phyloP scores from a whole-genome alignment of 352 stramenopile species.

The Thraustochytrium sp. region DNA sequence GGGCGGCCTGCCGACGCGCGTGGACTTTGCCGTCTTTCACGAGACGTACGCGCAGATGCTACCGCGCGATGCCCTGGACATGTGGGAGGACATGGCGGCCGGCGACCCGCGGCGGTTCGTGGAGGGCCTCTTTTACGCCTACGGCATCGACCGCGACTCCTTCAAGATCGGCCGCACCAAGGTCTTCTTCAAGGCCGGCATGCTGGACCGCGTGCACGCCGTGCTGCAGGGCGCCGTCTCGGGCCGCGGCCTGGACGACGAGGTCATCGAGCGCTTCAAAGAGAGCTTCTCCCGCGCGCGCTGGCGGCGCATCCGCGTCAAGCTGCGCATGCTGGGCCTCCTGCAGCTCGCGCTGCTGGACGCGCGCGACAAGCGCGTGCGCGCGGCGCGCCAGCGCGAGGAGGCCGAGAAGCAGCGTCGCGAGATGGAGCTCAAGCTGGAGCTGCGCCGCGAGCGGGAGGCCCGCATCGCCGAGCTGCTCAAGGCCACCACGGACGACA shows the following conservation, averaged over 20 bases:
- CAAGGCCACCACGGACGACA: neutral
- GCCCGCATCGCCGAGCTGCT: constrained; percentile 14
- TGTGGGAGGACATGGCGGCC: neutral
- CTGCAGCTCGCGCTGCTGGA: neutral
- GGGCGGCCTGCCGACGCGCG: constrained; percentile 63
- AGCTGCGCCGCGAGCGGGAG: neutral
- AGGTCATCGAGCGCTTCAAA: constrained; percentile 11
- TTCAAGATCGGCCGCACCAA: constrained; percentile 38
- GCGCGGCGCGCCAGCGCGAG: neutral
- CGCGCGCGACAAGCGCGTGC: neutral
- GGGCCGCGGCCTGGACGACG: neutral
- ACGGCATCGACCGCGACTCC: constrained; percentile 18
- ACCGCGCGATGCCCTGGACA: constrained; percentile 53
- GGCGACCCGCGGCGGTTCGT: neutral
- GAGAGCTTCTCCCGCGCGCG: neutral
- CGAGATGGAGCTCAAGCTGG: neutral
- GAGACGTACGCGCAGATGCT: constrained; percentile 61
- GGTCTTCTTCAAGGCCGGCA: constrained; percentile 44
- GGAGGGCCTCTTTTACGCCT: constrained; percentile 40
- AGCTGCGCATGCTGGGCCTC: neutral
- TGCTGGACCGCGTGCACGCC: constrained; percentile 38
- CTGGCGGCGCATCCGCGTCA: neutral
- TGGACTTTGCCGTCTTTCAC: constrained; percentile 62
- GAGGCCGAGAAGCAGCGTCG: neutral
- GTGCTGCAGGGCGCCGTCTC: constrained; percentile 24